These are phyloP conservation scores for Boletus reticulatus DNA, from an alignment of 768 basidiomycete genomes.

Conservation along the genomic window DNA sequence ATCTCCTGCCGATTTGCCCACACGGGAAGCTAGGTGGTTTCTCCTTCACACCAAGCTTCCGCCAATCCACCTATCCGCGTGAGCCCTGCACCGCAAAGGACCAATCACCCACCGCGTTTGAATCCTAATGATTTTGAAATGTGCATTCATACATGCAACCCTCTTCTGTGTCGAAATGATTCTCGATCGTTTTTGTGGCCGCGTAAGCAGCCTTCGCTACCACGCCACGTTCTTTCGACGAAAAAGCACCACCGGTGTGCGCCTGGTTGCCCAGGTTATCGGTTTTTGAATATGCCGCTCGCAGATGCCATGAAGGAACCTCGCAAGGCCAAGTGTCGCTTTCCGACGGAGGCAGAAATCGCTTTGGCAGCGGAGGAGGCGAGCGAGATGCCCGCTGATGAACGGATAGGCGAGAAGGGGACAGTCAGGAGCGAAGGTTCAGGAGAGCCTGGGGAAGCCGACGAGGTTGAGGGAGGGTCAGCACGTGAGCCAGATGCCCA, in stretches of 20 bases:
- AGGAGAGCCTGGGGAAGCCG: constrained; percentile 8
- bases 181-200: constrained; percentile 25
- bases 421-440: constrained; percentile 1
- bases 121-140: constrained; percentile 19
- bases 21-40: background rate
- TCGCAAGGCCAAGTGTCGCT: constrained; percentile 21
- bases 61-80: background rate
- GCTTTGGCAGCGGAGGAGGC: constrained; percentile 15
- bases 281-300: constrained; percentile 14
- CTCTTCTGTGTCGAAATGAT: constrained; percentile 24
- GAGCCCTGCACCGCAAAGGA: constrained; percentile 4
- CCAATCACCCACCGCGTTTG: background rate
- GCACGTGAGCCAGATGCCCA: constrained; percentile 5
- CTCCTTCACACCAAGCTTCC: background rate
- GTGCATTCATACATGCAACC: constrained; percentile 28
- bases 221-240: constrained; percentile 25
- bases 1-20: background rate
- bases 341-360: constrained; percentile 21
- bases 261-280: constrained; percentile 21
- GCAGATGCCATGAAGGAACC: constrained; percentile 22
- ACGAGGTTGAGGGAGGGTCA: constrained; percentile 12
- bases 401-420: background rate
- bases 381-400: background rate
- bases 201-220: constrained; percentile 20
- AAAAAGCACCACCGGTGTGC: constrained; percentile 21